Evolutionary conservation across 345 rosid genomes (phyloP).

Genomic region (Pistacia vera): DNA sequence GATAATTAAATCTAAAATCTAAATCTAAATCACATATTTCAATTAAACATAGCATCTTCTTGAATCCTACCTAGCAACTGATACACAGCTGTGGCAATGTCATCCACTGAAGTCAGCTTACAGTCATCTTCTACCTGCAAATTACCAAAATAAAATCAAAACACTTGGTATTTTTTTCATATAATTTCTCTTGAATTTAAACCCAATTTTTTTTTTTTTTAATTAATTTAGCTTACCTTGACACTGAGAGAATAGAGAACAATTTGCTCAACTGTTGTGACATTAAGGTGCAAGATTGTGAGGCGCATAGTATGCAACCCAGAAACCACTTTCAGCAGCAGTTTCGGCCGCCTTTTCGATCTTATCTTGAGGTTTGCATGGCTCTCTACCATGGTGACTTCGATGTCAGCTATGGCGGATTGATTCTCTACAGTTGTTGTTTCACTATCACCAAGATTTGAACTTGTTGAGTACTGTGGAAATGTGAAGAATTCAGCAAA

Average conservation of each 20-base stretch:
- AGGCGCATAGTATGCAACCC: constrained; percentile 68
- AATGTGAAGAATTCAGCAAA: constrained; percentile 71
- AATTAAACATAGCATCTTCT: constrained; percentile 39
- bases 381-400: constrained; percentile 83
- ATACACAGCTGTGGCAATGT: constrained; percentile 69
- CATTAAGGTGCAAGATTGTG: constrained; percentile 77
- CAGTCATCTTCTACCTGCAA: constrained; percentile 88
- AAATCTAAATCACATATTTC: constrained; percentile 3
- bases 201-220: too few species aligned
- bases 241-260: constrained; percentile 78
- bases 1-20: background rate
- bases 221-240: constrained; percentile 52
- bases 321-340: constrained; percentile 67
- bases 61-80: constrained; percentile 67
- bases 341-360: constrained; percentile 64
- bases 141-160: too few species aligned
- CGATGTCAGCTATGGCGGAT: constrained; percentile 58
- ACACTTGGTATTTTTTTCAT: too few species aligned
- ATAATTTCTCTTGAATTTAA: too few species aligned
- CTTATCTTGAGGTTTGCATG: constrained; percentile 85
- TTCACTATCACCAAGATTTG: constrained; percentile 27
- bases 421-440: constrained; percentile 21
- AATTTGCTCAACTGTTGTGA: constrained; percentile 59
- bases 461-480: constrained; percentile 56
- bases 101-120: constrained; percentile 72